Conservation (phyloP, 1,284 basidiomycete species). For the Leccinum colubrinum region DNA sequence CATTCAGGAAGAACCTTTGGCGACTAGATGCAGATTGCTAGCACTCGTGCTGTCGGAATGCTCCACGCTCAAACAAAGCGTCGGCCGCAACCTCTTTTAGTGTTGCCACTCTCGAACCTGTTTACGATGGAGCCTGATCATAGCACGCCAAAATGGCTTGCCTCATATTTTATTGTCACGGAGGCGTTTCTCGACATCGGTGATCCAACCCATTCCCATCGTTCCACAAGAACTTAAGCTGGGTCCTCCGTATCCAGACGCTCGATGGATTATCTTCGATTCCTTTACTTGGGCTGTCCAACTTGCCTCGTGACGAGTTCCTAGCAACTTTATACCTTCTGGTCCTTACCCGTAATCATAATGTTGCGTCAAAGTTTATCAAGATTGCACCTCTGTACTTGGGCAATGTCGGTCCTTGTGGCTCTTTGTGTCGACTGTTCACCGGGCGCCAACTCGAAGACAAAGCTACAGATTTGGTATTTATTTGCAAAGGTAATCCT, state of each 20-base stretch:
- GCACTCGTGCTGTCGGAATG: conserved; percentile 80
- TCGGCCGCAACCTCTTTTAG: conserved; percentile 58
- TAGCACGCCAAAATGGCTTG: conserved; percentile 77
- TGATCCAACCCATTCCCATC: conserved; percentile 56
- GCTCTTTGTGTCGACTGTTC: too few relatives aligned
- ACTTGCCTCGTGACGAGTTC: conserved; percentile 74
- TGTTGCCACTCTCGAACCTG: conserved; percentile 60
- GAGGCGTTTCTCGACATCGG: conserved; percentile 79
- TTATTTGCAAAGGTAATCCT: too few relatives aligned
- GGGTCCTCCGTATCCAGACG: conserved; percentile 61
- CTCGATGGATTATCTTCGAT: conserved; percentile 69
- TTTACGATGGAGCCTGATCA: conserved; percentile 47
- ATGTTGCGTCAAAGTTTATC: conserved; percentile 59
- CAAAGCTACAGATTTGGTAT: too few relatives aligned
- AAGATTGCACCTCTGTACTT: conserved; percentile 33
- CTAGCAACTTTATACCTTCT: conserved; percentile 72
- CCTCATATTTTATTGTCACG: conserved; percentile 76
- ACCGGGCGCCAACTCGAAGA: too few relatives aligned
- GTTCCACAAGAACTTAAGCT: conserved; percentile 46
- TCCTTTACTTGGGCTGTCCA: conserved; percentile 38
- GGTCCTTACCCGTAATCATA: too few relatives aligned
- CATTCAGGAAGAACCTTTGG: conserved; percentile 69
- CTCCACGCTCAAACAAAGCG: conserved; percentile 51
- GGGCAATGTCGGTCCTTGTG: too few relatives aligned
- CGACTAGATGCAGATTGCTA: conserved; percentile 82